Conservation (phyloP, 1,284 basidiomycete genomes). For the Trametes sp. region DNA sequence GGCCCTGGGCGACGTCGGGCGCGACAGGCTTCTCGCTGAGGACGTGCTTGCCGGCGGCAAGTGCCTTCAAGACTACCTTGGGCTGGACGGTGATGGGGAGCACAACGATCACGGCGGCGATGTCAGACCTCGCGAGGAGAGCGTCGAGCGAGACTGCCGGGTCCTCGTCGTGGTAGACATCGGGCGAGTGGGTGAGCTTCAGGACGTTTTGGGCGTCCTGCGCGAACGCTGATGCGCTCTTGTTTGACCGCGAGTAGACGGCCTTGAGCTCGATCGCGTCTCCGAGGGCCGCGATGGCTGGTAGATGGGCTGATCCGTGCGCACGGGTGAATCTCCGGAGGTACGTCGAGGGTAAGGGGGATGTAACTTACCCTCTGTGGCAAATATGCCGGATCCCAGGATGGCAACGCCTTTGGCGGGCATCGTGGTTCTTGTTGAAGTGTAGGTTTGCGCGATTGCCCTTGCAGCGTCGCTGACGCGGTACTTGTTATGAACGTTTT, state of each 20-base stretch:
- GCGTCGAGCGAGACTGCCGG: slow-evolving; percentile 60
- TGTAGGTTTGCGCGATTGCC: too few species aligned
- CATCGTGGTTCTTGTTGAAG: slow-evolving; percentile 27
- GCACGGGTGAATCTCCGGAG: slow-evolving; percentile 45
- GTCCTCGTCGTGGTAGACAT: slow-evolving; percentile 64
- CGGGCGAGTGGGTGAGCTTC: slow-evolving; percentile 50
- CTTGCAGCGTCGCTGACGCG: too few species aligned
- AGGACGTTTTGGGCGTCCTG: slow-evolving; percentile 51
- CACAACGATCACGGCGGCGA: slow-evolving; percentile 76
- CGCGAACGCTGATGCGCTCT: slow-evolving; percentile 63
- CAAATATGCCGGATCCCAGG: slow-evolving; percentile 78
- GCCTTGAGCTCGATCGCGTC: slow-evolving; percentile 61
- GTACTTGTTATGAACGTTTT: slow-evolving; percentile 15
- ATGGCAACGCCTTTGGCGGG: slow-evolving; percentile 56
- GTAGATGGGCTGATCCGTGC: slow-evolving; percentile 67
- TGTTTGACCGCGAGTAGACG: slow-evolving; percentile 81
- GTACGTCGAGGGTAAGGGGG: slow-evolving; percentile 26
- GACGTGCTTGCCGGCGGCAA: slow-evolving; percentile 84
- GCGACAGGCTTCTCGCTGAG: slow-evolving; percentile 89
- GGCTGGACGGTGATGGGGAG: slow-evolving; percentile 84
- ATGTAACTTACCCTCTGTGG: slow-evolving; percentile 63
- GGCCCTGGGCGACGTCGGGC: slow-evolving; percentile 68
- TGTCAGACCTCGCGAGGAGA: slow-evolving; percentile 70
- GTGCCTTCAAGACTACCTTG: slow-evolving; percentile 63
- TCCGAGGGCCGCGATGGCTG: slow-evolving; percentile 65